Conservation (phyloP, 768 basidiomycete species). For the Psilocybe sp. region DNA sequence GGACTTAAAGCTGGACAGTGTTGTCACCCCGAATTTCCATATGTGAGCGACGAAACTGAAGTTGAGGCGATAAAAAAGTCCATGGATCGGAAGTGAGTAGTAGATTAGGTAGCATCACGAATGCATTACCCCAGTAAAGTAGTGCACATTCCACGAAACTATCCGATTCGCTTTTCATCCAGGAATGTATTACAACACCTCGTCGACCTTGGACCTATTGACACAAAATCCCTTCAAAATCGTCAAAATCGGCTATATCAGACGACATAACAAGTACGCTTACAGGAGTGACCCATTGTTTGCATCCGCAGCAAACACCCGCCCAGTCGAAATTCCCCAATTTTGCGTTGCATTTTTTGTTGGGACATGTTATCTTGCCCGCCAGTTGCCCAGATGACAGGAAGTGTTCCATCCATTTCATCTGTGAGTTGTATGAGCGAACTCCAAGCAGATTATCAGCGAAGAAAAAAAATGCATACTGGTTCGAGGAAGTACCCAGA, state of each 20-base stretch:
- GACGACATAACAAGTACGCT: conserved; percentile 23
- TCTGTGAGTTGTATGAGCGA: conserved; percentile 36
- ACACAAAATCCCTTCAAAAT: conserved; percentile 59
- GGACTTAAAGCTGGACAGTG: no score
- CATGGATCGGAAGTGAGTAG: no score
- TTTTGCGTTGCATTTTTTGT: conserved; percentile 86
- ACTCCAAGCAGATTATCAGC: not conserved
- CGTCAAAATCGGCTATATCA: not conserved
- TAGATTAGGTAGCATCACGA: not conserved
- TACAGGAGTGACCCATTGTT: conserved; percentile 90
- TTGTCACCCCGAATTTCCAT: no score
- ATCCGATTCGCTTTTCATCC: no score
- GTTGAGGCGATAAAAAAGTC: no score
- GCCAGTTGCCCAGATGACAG: conserved; percentile 72
- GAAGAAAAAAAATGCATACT: conserved; percentile 42
- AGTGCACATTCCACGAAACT: not conserved
- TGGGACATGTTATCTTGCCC: conserved; percentile 92
- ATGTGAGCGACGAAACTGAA: no score
- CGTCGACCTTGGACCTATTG: conserved; percentile 66
- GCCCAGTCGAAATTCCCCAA: conserved; percentile 98
- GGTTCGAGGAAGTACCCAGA: conserved; percentile 98
- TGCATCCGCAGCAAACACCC: conserved; percentile 87
- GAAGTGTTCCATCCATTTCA: conserved; percentile 95
- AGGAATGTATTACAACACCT: conserved; percentile 36
- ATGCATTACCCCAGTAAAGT: not conserved